Evolutionary conservation across 2,329 filamentous ascomycete genomes (phyloP), one percentile per base, ranked within the genome.

Genomic region (Cladosporium sp.): DNA sequence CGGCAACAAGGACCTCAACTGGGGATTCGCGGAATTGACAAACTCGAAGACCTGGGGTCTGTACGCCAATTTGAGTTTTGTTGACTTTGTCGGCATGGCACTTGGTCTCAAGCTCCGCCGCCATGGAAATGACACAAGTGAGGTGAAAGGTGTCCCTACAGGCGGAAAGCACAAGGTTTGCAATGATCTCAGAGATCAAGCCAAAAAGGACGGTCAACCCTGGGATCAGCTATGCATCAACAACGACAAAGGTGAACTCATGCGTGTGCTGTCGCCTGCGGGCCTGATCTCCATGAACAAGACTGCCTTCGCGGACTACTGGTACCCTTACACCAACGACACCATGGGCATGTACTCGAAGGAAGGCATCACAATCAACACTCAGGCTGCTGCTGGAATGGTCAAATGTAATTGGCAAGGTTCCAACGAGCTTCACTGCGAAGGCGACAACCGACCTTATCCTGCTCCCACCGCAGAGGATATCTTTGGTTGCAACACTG

Each of bases 401-500:
- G 78, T 89, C 10, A 73, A 73, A 0, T 88, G 85, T 55, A 77
- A 74, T n/a, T 64, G 38, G 28, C 24, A 64, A 41, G 51, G n/a
- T 6, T 24, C 36, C 11, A 82, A 86, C 47, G 74, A 85, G 15
- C 77, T 79, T 10, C 81, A 85, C 60, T 78, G 78, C 26, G 73
- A 75, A 14, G 72, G 74, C 59, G 74, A 75, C 70, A 73, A 71
- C 11, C 76, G 77, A 26, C 78, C 79, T 4, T 91, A 91, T 74
- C 67, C 74, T 1, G 80, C 84, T 67, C 89, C 89, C 0, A 82
- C 78, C 2, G 85, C 86, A 1, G 78, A 78, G 14, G 89, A 92
- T 75, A 89, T 92, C 68, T 86, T 91, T 72, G 85, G 84, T 51
- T 91, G 88, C 79, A 88, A 85, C 74, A 86, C 83, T 3, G 87